phyloP scores from a whole-genome alignment of 2,329 filamentous ascomycete genomes.

The Fusarium sp. region DNA sequence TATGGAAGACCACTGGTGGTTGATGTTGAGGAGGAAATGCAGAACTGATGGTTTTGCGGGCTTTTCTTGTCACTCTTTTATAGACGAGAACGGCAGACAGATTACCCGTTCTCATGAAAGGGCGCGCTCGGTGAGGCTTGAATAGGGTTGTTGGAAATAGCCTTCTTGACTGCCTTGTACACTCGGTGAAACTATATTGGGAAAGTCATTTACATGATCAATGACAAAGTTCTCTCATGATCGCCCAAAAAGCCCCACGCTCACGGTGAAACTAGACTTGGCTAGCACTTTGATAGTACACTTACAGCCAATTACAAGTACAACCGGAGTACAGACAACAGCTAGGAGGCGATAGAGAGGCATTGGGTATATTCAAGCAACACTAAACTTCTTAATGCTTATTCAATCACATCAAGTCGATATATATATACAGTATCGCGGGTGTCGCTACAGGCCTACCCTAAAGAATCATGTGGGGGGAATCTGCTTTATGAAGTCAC shows the following conservation, averaged over 20 bases:
- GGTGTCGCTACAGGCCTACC: slow-evolving; percentile 8
- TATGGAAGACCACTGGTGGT: background rate
- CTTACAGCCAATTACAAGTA: background rate
- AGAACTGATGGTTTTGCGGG: slow-evolving; percentile 9
- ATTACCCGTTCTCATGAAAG: background rate
- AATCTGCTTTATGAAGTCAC: slow-evolving; percentile 29
- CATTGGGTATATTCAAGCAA: background rate
- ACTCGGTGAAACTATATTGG: slow-evolving; percentile 21
- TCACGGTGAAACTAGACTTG: slow-evolving; percentile 7
- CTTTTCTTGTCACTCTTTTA: slow-evolving; percentile 17
- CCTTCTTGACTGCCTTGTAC: background rate
- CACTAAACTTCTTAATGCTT: too few species aligned
- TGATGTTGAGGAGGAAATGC: background rate
- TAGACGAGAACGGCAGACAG: background rate
- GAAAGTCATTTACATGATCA: background rate
- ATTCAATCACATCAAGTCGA: too few species aligned
- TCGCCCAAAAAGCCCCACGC: slow-evolving; percentile 10
- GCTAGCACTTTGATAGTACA: background rate
- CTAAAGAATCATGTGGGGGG: slow-evolving; percentile 15
- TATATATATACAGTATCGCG: background rate
- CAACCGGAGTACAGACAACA: background rate
- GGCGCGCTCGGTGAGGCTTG: too few species aligned
- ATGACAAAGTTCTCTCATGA: background rate
- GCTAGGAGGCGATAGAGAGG: background rate
- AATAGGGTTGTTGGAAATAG: background rate